Conservation (phyloP, 495 filamentous ascomycete species). For the Rostrohypoxylon terebratum region DNA sequence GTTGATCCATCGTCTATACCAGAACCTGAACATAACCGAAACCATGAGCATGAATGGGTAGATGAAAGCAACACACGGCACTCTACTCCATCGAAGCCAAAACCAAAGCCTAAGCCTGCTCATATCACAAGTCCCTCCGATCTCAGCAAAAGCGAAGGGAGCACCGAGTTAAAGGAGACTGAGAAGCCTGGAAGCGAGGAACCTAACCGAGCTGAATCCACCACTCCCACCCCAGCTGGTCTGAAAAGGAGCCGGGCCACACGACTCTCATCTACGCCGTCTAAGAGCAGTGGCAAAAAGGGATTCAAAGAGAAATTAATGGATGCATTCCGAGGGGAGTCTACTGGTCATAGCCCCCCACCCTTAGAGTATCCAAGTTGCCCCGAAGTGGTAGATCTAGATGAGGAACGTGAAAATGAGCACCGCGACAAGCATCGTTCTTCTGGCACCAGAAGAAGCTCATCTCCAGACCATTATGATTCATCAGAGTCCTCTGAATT, state of each 20-base stretch:
- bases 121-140: conserved; percentile 19
- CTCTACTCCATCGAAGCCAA: conserved; percentile 30
- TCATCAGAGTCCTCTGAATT: conserved; percentile 52
- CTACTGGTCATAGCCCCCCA: conserved; percentile 56
- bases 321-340: conserved; percentile 68
- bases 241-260: conserved; percentile 63
- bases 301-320: conserved; percentile 63
- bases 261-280: conserved; percentile 55
- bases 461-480: conserved; percentile 48
- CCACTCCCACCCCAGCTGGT: conserved; percentile 48
- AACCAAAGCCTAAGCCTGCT: conserved; percentile 23
- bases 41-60: conserved; percentile 43
- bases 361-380: conserved; percentile 60
- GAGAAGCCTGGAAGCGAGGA: conserved; percentile 40
- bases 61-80: conserved; percentile 39
- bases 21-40: conserved; percentile 36
- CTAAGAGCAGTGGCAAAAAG: conserved; percentile 53
- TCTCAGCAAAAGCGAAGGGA: conserved; percentile 26
- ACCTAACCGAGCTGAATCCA: conserved; percentile 44
- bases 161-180: conserved; percentile 20
- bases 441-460: conserved; percentile 44
- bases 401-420: conserved; percentile 47
- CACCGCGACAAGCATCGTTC: conserved; percentile 48
- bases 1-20: conserved; percentile 64
- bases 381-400: conserved; percentile 50